These are phyloP conservation scores for Wickerhamiella sergipiensis DNA, from an alignment of 805 yeast species.

Conservation along the genomic window DNA sequence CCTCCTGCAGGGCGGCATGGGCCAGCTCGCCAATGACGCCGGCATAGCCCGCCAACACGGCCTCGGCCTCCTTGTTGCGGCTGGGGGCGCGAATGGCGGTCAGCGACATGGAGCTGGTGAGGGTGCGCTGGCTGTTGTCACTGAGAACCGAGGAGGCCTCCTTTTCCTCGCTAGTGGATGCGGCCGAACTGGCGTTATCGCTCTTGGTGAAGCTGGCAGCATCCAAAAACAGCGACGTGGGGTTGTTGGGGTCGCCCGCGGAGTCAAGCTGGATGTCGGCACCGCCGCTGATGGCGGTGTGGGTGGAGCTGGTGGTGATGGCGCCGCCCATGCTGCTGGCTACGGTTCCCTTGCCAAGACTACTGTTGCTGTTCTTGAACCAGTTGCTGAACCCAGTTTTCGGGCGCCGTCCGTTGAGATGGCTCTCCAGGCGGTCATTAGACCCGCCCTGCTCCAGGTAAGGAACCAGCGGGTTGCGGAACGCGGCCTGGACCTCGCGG, in stretches of 20 bases:
- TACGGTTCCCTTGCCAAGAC: constrained; percentile 3
- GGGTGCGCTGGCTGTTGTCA: not conserved
- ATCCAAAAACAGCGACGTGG: not conserved
- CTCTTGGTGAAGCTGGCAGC: not conserved
- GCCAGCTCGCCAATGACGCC: not conserved
- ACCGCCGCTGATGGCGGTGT: not conserved
- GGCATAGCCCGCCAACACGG: not conserved
- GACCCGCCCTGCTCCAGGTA: not conserved
- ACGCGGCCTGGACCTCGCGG: not conserved
- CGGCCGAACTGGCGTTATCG: not conserved
- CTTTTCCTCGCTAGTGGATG: not conserved
- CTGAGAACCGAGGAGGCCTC: not conserved
- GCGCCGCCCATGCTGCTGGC: not conserved
- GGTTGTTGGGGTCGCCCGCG: not conserved
- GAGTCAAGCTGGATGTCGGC: not conserved
- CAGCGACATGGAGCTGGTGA: not conserved
- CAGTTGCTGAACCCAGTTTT: not conserved
- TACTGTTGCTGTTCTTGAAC: not conserved
- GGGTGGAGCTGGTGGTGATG: not conserved
- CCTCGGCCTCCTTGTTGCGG: not conserved
- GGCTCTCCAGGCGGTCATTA: not conserved
- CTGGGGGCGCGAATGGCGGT: not conserved
- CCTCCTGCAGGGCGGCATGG: not conserved
- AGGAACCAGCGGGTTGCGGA: not conserved
- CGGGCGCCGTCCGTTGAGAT: not conserved